Evolutionary conservation across 1,284 basidiomycete species (phyloP).

Genomic region (Leccinum fuscescens): DNA sequence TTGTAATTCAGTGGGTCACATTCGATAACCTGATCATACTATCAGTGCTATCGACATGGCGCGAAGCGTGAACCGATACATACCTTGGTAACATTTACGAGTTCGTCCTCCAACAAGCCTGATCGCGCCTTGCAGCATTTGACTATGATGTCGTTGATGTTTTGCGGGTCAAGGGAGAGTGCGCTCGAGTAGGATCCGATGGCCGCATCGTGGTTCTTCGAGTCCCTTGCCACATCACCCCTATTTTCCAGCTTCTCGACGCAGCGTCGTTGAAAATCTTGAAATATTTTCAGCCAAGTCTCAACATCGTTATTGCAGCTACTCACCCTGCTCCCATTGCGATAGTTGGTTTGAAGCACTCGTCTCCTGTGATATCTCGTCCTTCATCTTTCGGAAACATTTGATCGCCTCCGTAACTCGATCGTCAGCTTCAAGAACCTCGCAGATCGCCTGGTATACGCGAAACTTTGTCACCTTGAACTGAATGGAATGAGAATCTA

Average conservation of each 20-base stretch:
- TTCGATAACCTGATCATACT: too few species aligned
- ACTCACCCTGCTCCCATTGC: background rate
- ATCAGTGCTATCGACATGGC: too few species aligned
- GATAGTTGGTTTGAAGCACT: background rate
- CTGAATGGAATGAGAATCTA: background rate
- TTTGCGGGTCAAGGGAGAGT: too few species aligned
- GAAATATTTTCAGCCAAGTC: background rate
- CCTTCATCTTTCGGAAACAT: background rate
- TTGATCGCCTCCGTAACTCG: background rate
- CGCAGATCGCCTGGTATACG: background rate
- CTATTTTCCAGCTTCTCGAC: background rate
- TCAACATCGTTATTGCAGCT: background rate
- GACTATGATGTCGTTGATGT: too few species aligned
- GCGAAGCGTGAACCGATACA: too few species aligned
- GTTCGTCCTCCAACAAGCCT: too few species aligned
- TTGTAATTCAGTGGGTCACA: too few species aligned
- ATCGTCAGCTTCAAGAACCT: background rate
- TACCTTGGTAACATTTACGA: too few species aligned
- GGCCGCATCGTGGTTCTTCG: background rate
- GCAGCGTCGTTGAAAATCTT: background rate
- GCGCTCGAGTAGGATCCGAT: background rate
- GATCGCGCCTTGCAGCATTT: too few species aligned
- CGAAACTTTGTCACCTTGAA: background rate
- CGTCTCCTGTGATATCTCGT: background rate
- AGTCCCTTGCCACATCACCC: background rate